A percentile compares a stretch with the other conserved stretches of the same genome.
These are phyloP conservation scores for Salvia splendens DNA, from an alignment of 257 asterid genomes.

Conservation along the genomic window DNA sequence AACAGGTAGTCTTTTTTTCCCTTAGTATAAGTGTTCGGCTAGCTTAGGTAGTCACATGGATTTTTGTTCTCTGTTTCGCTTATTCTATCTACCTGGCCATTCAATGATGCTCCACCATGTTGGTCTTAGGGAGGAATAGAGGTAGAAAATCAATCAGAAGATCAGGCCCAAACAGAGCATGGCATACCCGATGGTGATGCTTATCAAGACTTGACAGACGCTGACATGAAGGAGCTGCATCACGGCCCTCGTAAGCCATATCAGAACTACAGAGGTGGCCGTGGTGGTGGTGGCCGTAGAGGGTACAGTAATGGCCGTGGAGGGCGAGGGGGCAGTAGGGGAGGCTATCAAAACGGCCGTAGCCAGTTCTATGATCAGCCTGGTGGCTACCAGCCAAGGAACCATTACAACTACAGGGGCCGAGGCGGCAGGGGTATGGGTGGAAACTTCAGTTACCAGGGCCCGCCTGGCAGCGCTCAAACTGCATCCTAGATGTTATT, in stretches of 20 bases:
- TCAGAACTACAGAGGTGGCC: constrained; percentile 61
- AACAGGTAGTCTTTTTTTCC: constrained; percentile 42
- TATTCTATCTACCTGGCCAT: too few species aligned
- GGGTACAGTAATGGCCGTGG: constrained; percentile 66
- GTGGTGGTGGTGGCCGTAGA: constrained; percentile 52
- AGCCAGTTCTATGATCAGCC: constrained; percentile 46
- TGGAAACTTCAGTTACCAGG: constrained; percentile 46
- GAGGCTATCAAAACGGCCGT: constrained; percentile 35
- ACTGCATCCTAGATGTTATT: constrained; percentile 45
- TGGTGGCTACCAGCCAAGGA: constrained; percentile 55
- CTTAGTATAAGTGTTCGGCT: not conserved
- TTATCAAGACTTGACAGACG: constrained; percentile 42
- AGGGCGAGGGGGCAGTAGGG: constrained; percentile 58
- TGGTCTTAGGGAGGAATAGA: constrained; percentile 40
- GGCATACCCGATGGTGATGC: constrained; percentile 39
- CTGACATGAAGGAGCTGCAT: constrained; percentile 47
- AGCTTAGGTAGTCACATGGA: not conserved
- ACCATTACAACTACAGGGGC: constrained; percentile 55
- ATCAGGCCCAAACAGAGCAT: constrained; percentile 42
- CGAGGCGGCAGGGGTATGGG: constrained; percentile 75
- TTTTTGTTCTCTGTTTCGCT: not conserved
- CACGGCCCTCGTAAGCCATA: constrained; percentile 40
- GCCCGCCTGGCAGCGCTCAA: constrained; percentile 40
- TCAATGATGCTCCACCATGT: too few species aligned
- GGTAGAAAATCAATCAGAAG: constrained; percentile 41